These are phyloP conservation scores for Claviceps capensis DNA, from an alignment of 2,329 filamentous ascomycete species.

Conservation along the genomic window DNA sequence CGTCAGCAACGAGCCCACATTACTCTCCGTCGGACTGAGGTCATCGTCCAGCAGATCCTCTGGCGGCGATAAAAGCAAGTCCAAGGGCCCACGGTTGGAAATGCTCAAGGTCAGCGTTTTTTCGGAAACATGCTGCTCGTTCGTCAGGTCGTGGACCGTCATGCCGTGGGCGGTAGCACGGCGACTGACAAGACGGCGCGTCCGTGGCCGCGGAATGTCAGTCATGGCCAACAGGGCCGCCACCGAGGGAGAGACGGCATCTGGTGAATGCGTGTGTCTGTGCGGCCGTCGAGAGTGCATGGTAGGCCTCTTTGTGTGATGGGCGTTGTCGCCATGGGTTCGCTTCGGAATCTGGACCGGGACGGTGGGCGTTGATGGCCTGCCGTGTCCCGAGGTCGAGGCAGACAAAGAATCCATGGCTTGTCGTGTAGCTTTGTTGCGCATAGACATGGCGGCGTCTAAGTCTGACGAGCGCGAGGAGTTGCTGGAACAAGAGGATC, in stretches of 20 bases:
- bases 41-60: slow-evolving; percentile 42
- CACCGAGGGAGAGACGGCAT: slow-evolving; percentile 43
- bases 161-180: slow-evolving; percentile 37
- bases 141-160: slow-evolving; percentile 24
- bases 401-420: slow-evolving; percentile 11
- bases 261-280: slow-evolving; percentile 34
- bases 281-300: slow-evolving; percentile 22
- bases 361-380: slow-evolving; percentile 26
- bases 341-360: slow-evolving; percentile 42
- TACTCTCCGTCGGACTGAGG: slow-evolving; percentile 36
- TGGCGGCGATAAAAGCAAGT: slow-evolving; percentile 45
- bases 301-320: slow-evolving; percentile 24
- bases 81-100: slow-evolving; percentile 39
- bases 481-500: slow-evolving; percentile 1
- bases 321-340: slow-evolving; percentile 22
- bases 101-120: slow-evolving; percentile 46
- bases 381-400: slow-evolving; percentile 16
- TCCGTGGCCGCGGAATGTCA: slow-evolving; percentile 36
- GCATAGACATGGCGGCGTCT: slow-evolving; percentile 22
- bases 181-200: slow-evolving; percentile 14
- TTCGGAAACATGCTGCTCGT: slow-evolving; percentile 39
- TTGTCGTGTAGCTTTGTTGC: slow-evolving; percentile 17
- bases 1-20: slow-evolving; percentile 35
- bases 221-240: slow-evolving; percentile 49
- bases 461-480: slow-evolving; percentile 8